These are phyloP conservation scores for Axilococcus clingmanii DNA, from an alignment of 139 green algal species.

Conservation along the genomic window DNA sequence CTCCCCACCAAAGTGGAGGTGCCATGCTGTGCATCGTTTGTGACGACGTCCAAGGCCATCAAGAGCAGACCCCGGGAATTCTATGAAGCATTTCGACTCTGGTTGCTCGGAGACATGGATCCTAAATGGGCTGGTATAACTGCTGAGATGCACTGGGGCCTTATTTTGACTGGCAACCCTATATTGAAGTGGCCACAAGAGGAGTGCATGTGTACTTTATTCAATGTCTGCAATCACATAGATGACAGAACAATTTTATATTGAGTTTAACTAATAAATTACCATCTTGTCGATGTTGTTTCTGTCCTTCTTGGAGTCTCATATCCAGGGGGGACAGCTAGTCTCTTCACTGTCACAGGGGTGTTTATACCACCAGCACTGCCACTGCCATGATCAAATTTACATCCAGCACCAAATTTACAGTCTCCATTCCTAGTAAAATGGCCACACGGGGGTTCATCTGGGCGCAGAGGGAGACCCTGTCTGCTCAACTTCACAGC, in stretches of 20 bases:
- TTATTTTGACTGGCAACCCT: background rate
- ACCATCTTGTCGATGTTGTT: no score
- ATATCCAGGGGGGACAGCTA: no score
- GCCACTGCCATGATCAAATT: conserved; percentile 77
- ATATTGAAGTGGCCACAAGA: background rate
- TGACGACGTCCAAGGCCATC: background rate
- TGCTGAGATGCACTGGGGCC: background rate
- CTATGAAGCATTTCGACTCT: background rate
- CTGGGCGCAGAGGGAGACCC: conserved; percentile 57
- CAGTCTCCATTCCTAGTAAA: conserved; percentile 75
- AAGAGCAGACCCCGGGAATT: background rate
- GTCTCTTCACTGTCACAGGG: no score
- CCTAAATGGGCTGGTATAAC: background rate
- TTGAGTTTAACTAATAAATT: no score
- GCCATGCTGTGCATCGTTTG: background rate
- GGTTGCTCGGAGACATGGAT: background rate
- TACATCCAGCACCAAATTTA: conserved; percentile 85
- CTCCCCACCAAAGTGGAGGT: background rate
- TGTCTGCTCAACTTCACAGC: conserved; percentile 46
- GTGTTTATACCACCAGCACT: no score
- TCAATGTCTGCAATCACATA: no score
- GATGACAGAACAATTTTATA: no score
- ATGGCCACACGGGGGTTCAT: conserved; percentile 65
- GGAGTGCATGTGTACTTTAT: background rate
- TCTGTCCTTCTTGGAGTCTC: no score